Conservation (phyloP, 2,329 filamentous ascomycete genomes). For the Aureobasidium sp. region DNA sequence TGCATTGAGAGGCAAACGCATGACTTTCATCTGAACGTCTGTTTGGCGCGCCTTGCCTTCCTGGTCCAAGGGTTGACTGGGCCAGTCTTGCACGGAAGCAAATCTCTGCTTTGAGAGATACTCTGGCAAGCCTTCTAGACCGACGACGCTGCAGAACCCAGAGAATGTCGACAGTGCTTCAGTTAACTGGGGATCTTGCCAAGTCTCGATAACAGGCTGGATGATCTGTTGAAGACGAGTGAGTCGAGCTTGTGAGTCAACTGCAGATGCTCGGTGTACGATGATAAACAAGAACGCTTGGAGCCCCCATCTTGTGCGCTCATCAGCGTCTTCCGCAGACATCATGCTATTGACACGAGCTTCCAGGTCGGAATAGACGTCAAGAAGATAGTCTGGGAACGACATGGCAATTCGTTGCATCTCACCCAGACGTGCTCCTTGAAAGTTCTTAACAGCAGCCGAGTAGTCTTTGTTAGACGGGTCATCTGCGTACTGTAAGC, state of each 20-base stretch:
- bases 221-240: conserved; percentile 81
- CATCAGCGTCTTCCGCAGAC: conserved; percentile 76
- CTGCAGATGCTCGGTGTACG: conserved; percentile 81
- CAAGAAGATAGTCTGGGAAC: conserved; percentile 90
- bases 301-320: conserved; percentile 87
- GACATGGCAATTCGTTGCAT: conserved; percentile 89
- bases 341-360: conserved; percentile 84
- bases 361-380: conserved; percentile 88
- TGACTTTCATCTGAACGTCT: conserved; percentile 79
- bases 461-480: conserved; percentile 79
- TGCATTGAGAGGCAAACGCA: conserved; percentile 79
- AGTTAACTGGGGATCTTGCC: conserved; percentile 77
- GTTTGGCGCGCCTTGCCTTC: conserved; percentile 84
- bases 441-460: conserved; percentile 90
- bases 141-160: conserved; percentile 83
- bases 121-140: conserved; percentile 80
- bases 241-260: conserved; percentile 77
- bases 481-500: conserved; percentile 80
- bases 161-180: conserved; percentile 77
- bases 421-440: conserved; percentile 86
- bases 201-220: conserved; percentile 81
- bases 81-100: conserved; percentile 85
- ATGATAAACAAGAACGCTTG: conserved; percentile 95
- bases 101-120: conserved; percentile 81
- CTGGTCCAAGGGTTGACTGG: conserved; percentile 76